These are phyloP conservation scores for Candida andamanensis DNA, from an alignment of 805 yeast genomes.

Conservation along the genomic window DNA sequence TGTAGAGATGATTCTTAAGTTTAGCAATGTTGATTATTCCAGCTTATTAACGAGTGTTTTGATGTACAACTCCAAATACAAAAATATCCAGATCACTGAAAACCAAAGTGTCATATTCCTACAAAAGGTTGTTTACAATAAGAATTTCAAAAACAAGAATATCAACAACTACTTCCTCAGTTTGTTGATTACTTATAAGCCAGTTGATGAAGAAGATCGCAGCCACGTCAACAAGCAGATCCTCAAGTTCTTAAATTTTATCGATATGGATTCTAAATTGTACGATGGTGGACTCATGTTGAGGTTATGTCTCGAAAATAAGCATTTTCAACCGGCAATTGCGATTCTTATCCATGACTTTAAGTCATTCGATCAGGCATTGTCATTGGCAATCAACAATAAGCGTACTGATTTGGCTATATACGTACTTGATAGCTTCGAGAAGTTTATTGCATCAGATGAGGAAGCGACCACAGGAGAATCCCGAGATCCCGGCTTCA, in stretches of 20 bases:
- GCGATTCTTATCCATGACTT: constrained; percentile 61
- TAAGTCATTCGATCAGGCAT: constrained; percentile 74
- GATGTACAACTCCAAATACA: constrained; percentile 51
- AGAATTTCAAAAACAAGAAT: constrained; percentile 35
- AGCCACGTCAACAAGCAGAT: constrained; percentile 23
- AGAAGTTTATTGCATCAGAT: constrained; percentile 15
- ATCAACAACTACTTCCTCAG: constrained; percentile 71
- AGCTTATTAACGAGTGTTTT: constrained; percentile 72
- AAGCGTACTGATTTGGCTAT: constrained; percentile 52
- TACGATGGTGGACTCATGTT: constrained; percentile 74
- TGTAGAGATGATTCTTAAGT: constrained; percentile 71
- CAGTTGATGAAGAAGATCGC: background rate
- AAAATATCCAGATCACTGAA: constrained; percentile 34
- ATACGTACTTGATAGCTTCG: constrained; percentile 29
- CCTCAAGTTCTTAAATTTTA: constrained; percentile 22
- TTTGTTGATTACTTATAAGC: constrained; percentile 48
- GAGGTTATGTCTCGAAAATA: constrained; percentile 60
- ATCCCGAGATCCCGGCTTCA: constrained; percentile 37
- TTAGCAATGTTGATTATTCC: constrained; percentile 49
- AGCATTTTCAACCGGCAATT: constrained; percentile 62
- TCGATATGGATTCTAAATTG: constrained; percentile 17
- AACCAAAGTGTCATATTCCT: constrained; percentile 69
- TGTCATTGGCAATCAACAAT: constrained; percentile 62
- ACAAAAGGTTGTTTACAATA: constrained; percentile 40
- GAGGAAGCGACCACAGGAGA: background rate